These are phyloP conservation scores for Piromyces sp. DNA, from an alignment of 192 early-diverging fungal genomes.

Conservation along the genomic window DNA sequence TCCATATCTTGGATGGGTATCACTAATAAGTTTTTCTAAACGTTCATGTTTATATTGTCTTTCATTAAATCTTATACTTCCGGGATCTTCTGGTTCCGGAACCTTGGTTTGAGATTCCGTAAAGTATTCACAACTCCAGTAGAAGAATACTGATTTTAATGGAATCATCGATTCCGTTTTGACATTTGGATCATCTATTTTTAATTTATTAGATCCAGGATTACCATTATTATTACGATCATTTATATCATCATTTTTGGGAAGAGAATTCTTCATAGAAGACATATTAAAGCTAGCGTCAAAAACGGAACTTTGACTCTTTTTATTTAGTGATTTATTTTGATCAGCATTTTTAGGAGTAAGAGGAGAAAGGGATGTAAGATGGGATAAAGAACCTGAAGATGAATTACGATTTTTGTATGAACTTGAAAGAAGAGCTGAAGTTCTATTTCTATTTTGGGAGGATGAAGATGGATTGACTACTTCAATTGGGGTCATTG, in stretches of 20 bases:
- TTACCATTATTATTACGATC: neutral
- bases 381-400: neutral
- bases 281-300: neutral
- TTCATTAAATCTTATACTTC: conserved; percentile 55
- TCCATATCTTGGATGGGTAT: conserved; percentile 25
- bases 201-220: neutral
- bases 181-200: neutral
- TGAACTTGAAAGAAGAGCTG: neutral
- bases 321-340: neutral
- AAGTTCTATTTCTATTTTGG: neutral
- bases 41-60: conserved; percentile 51
- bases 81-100: conserved; percentile 62
- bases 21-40: conserved; percentile 40
- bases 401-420: neutral
- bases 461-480: neutral
- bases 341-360: neutral
- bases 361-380: neutral
- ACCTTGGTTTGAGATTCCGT: conserved; percentile 67
- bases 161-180: conserved; percentile 11
- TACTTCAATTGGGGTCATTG: neutral
- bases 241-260: neutral
- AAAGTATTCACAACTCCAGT: conserved; percentile 79
- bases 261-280: neutral
- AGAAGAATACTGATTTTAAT: conserved; percentile 49
- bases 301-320: neutral